Evolutionary conservation across 2,329 filamentous ascomycete species (phyloP).

Genomic region (Aplosporella prunicola): DNA sequence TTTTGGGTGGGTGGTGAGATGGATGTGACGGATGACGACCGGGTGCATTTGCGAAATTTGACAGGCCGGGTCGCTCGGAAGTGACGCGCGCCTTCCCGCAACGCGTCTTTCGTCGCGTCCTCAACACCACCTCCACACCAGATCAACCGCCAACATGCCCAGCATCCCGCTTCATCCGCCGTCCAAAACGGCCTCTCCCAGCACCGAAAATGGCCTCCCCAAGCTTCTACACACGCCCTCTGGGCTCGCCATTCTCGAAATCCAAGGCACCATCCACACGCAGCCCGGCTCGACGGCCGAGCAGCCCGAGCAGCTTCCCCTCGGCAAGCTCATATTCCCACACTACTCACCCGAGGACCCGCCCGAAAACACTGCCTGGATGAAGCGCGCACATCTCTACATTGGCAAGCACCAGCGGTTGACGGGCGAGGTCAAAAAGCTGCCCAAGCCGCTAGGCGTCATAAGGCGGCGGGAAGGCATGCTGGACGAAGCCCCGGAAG

Average conservation of each 20-base stretch:
- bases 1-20: too few relatives aligned
- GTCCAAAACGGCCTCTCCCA: not conserved
- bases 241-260: constrained; percentile 80
- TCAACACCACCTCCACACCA: too few relatives aligned
- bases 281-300: constrained; percentile 35
- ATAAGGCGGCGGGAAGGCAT: constrained; percentile 44
- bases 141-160: constrained; percentile 11
- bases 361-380: constrained; percentile 60
- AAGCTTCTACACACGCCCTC: constrained; percentile 78
- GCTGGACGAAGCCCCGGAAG: constrained; percentile 27
- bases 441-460: constrained; percentile 70
- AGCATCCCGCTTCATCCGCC: constrained; percentile 14
- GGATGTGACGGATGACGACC: too few relatives aligned
- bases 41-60: too few relatives aligned
- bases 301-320: constrained; percentile 31
- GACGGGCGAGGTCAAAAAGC: constrained; percentile 81
- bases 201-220: constrained; percentile 54
- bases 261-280: constrained; percentile 84
- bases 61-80: too few relatives aligned
- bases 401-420: constrained; percentile 82
- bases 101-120: too few relatives aligned
- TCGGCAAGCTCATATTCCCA: constrained; percentile 72
- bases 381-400: constrained; percentile 82
- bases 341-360: constrained; percentile 49
- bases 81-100: too few relatives aligned